These are phyloP conservation scores for Vaccinium corymbosum DNA, from an alignment of 148 eudicot genomes.

Conservation along the genomic window DNA sequence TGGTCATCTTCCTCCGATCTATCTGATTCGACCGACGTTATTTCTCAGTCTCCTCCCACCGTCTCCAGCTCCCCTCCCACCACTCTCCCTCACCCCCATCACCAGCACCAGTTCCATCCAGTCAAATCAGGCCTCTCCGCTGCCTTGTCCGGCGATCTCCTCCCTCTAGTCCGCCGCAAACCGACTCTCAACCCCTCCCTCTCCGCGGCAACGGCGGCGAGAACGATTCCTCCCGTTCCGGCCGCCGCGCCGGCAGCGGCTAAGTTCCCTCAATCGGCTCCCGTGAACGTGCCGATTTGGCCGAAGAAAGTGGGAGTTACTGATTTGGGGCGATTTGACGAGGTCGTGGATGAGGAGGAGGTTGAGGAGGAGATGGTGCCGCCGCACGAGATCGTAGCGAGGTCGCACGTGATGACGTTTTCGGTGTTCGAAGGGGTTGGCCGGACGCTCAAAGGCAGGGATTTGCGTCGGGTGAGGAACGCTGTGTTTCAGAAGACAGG, in stretches of 20 bases:
- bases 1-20: slow-evolving; percentile 35
- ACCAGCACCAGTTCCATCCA: slow-evolving; percentile 20
- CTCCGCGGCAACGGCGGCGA: slow-evolving; percentile 29
- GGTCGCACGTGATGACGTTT: slow-evolving; percentile 52
- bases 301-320: slow-evolving; percentile 21
- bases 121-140: slow-evolving; percentile 43
- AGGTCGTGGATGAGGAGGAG: slow-evolving; percentile 19
- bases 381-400: slow-evolving; percentile 74
- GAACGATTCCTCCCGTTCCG: slow-evolving; percentile 17
- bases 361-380: slow-evolving; percentile 55
- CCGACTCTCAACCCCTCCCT: slow-evolving; percentile 29
- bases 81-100: slow-evolving; percentile 18
- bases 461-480: slow-evolving; percentile 54
- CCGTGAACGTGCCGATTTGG: slow-evolving; percentile 67
- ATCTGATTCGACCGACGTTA: slow-evolving; percentile 3
- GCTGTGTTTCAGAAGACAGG: slow-evolving; percentile 72
- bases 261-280: slow-evolving; percentile 56
- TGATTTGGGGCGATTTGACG: slow-evolving; percentile 19
- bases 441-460: slow-evolving; percentile 70
- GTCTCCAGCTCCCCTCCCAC: slow-evolving; percentile 11
- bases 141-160: slow-evolving; percentile 26
- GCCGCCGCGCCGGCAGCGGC: neutral
- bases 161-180: slow-evolving; percentile 44
- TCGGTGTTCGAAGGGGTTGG: slow-evolving; percentile 80
- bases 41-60: slow-evolving; percentile 15